These are phyloP conservation scores for Ascoidea rubescens DNA, from an alignment of 805 yeast species.

Conservation along the genomic window DNA sequence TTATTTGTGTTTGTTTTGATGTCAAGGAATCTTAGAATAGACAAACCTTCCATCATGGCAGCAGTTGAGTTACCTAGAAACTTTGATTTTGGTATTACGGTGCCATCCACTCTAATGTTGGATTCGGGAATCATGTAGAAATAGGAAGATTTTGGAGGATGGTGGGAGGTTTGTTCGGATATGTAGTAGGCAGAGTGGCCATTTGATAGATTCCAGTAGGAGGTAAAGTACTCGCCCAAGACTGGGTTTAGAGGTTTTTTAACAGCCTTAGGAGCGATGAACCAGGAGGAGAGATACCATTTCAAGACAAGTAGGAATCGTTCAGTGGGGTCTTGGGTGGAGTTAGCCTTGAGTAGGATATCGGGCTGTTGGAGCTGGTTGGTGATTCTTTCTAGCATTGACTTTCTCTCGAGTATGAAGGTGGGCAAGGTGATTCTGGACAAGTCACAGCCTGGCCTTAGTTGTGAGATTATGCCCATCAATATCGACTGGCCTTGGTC, in stretches of 20 bases:
- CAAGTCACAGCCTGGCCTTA: constrained; percentile 86
- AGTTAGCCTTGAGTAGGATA: constrained; percentile 55
- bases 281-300: constrained; percentile 96
- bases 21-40: constrained; percentile 55
- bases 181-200: constrained; percentile 66
- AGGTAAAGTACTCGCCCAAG: constrained; percentile 77
- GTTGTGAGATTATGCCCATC: constrained; percentile 77
- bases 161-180: constrained; percentile 93
- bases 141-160: constrained; percentile 95
- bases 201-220: constrained; percentile 84
- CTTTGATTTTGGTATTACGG: constrained; percentile 72
- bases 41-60: constrained; percentile 90
- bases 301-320: constrained; percentile 64
- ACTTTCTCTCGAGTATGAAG: constrained; percentile 84
- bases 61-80: constrained; percentile 95
- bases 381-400: constrained; percentile 91
- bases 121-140: constrained; percentile 76
- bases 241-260: constrained; percentile 95
- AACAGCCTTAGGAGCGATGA: constrained; percentile 96
- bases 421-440: constrained; percentile 90
- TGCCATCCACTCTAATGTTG: constrained; percentile 78
- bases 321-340: constrained; percentile 38
- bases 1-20: constrained; percentile 15
- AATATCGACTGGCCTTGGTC: constrained; percentile 80
- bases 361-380: constrained; percentile 77